Evolutionary conservation across 345 rosid species (phyloP).

Genomic region (Anastatica hierochuntica): DNA sequence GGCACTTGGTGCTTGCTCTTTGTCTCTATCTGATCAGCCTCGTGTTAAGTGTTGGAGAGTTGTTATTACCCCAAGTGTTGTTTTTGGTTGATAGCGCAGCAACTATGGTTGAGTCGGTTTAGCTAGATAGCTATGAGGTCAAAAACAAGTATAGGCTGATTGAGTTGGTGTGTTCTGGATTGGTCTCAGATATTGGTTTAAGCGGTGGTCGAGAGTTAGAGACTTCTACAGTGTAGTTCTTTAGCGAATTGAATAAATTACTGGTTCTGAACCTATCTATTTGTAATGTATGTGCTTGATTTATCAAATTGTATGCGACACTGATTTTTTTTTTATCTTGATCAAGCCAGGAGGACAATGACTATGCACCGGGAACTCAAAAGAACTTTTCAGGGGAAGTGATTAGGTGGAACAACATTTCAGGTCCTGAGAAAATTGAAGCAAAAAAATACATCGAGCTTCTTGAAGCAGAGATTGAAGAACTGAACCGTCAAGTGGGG

Average conservation of each 20-base stretch:
- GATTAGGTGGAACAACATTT: constrained; percentile 75
- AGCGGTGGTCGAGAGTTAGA: too few relatives aligned
- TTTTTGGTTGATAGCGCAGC: too few relatives aligned
- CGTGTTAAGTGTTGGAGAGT: too few relatives aligned
- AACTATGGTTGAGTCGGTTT: too few relatives aligned
- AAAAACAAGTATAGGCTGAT: too few relatives aligned
- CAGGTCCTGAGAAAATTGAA: constrained; percentile 86
- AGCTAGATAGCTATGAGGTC: too few relatives aligned
- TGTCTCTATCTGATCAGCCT: too few relatives aligned
- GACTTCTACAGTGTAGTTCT: background rate
- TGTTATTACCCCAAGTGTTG: too few relatives aligned
- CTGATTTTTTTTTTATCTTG: constrained; percentile 1
- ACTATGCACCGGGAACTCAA: constrained; percentile 90
- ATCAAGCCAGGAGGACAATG: constrained; percentile 38
- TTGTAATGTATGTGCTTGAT: background rate
- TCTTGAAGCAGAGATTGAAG: constrained; percentile 94
- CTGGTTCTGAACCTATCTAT: too few relatives aligned
- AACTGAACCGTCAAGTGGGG: constrained; percentile 66
- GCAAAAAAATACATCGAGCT: constrained; percentile 84
- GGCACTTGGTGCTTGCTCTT: too few relatives aligned
- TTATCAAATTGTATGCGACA: background rate
- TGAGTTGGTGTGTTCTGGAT: too few relatives aligned
- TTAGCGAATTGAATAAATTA: background rate
- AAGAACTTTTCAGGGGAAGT: constrained; percentile 94
- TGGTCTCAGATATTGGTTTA: too few relatives aligned